These are phyloP conservation scores for Trichoderma sp. DNA, from an alignment of 2,329 filamentous ascomycete species.

Conservation along the genomic window DNA sequence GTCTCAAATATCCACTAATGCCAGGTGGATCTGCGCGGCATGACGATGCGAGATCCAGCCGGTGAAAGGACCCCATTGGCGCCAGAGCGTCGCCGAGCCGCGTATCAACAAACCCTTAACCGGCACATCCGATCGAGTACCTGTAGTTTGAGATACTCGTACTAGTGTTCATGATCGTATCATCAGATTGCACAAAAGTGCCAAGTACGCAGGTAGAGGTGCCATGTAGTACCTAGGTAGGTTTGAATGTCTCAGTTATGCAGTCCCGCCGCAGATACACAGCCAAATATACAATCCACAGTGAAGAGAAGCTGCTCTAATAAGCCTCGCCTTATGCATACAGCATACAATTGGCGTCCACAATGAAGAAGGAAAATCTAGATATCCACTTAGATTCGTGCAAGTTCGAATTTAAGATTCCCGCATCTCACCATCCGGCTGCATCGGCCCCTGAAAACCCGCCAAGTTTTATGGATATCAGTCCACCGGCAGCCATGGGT, in stretches of 20 bases:
- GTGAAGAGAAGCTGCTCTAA: neutral
- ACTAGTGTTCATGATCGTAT: neutral
- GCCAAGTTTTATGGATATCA: conserved; percentile 1
- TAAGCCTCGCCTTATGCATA: neutral
- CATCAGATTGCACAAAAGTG: neutral
- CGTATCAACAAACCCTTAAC: neutral
- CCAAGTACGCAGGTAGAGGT: neutral
- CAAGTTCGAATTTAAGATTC: neutral
- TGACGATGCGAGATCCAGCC: conserved; percentile 12
- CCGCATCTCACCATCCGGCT: neutral
- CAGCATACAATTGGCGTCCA: neutral
- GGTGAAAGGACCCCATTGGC: neutral
- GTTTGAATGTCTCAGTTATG: neutral
- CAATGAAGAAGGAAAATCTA: neutral
- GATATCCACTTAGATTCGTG: neutral
- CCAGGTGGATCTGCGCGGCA: neutral
- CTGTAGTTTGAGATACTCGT: neutral
- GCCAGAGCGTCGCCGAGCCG: neutral
- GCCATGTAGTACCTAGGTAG: neutral
- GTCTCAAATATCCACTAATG: conserved; percentile 2
- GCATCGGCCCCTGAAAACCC: conserved; percentile 3
- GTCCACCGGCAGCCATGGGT: neutral
- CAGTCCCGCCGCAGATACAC: neutral
- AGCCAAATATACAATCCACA: neutral
- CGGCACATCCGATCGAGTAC: neutral